Evolutionary conservation across 2,329 filamentous ascomycete genomes (phyloP).

Genomic region (Diplocarpon mali): DNA sequence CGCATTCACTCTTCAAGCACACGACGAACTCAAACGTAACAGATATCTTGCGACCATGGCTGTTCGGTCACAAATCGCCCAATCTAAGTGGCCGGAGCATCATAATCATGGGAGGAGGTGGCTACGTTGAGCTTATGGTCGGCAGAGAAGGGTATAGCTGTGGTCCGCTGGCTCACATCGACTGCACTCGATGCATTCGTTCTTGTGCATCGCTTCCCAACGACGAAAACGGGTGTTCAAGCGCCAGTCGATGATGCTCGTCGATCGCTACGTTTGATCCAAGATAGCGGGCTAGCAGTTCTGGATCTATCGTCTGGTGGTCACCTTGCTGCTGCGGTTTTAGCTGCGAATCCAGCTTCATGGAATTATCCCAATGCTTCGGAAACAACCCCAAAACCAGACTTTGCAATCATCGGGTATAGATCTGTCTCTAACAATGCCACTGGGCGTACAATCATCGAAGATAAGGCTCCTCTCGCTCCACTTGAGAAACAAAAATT

Average conservation of each 20-base stretch:
- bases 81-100: constrained; percentile 1
- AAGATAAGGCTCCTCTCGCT: constrained; percentile 2
- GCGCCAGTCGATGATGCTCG: constrained; percentile 5
- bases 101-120: constrained; percentile 3
- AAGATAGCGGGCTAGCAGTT: background rate
- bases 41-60: too few species aligned
- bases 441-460: constrained; percentile 3
- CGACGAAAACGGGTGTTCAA: constrained; percentile 1
- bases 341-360: background rate
- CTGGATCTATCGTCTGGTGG: constrained; percentile 4
- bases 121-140: constrained; percentile 5
- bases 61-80: background rate
- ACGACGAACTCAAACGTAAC: too few species aligned
- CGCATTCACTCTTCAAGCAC: too few species aligned
- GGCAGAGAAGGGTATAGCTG: constrained; percentile 2
- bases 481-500: constrained; percentile 3
- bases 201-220: constrained; percentile 5
- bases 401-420: constrained; percentile 5
- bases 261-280: background rate
- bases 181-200: constrained; percentile 2
- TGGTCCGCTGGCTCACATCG: constrained; percentile 3
- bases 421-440: constrained; percentile 5
- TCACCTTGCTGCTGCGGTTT: constrained; percentile 2
- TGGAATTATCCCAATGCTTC: background rate
- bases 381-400: background rate